A percentile compares a stretch with the other conserved stretches of the same genome.
These are phyloP conservation scores for Vaucheria bursata DNA, from an alignment of 352 stramenopile genomes.

Conservation along the genomic window DNA sequence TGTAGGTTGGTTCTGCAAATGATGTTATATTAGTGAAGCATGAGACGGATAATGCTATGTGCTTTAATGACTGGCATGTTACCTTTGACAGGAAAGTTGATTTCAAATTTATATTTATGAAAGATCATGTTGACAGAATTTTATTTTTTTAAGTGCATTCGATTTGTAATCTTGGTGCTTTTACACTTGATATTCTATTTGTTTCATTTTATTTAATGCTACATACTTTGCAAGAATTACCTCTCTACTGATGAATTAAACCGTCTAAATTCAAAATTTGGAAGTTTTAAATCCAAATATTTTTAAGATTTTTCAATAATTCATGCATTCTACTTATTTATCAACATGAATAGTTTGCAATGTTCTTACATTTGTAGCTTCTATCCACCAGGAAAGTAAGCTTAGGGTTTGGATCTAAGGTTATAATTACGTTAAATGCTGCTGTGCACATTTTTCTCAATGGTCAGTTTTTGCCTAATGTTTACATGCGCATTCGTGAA, in stretches of 20 bases:
- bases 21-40: background rate
- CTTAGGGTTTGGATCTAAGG: too few relatives aligned
- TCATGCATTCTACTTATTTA: too few relatives aligned
- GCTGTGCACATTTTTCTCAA: conserved; percentile 38
- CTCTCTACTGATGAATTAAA: background rate
- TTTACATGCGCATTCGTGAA: conserved; percentile 33
- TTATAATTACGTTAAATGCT: conserved; percentile 14
- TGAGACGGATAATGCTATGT: background rate
- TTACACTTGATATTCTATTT: background rate
- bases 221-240: background rate
- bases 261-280: background rate
- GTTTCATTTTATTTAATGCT: background rate
- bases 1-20: background rate
- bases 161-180: background rate
- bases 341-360: too few relatives aligned
- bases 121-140: background rate
- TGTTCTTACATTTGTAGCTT: too few relatives aligned
- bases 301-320: too few relatives aligned
- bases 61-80: conserved; percentile 9
- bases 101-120: background rate
- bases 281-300: too few relatives aligned
- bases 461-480: conserved; percentile 31
- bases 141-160: background rate
- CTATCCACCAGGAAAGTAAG: too few relatives aligned
- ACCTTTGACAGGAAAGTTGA: conserved; percentile 11